Conservation (phyloP, 805 yeast species). For the Ogataea sp. region DNA sequence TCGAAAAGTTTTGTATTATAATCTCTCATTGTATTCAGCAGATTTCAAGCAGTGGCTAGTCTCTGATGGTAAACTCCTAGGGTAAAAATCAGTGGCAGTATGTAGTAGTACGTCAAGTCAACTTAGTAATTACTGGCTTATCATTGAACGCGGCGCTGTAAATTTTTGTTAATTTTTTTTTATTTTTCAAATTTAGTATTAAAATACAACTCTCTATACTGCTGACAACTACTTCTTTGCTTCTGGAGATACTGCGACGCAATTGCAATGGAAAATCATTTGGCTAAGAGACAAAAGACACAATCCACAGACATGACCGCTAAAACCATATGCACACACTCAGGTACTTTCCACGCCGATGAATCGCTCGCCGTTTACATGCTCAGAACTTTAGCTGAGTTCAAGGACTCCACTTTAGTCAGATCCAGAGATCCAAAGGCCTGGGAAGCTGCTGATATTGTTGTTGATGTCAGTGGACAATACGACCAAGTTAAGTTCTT, state of each 20-base stretch:
- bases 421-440: conserved; percentile 79
- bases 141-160: too few species aligned
- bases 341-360: conserved; percentile 96
- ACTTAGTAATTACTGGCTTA: too few species aligned
- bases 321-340: conserved; percentile 66
- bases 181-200: too few species aligned
- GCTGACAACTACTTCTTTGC: too few species aligned
- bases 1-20: too few species aligned
- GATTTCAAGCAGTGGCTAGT: too few species aligned
- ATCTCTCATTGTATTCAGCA: too few species aligned
- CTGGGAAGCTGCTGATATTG: conserved; percentile 85
- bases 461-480: conserved; percentile 90
- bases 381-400: conserved; percentile 66
- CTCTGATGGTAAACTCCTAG: too few species aligned
- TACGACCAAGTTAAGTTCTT: conserved; percentile 81
- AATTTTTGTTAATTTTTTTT: too few species aligned
- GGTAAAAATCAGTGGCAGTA: too few species aligned
- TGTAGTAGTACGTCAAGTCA: too few species aligned
- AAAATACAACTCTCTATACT: too few species aligned
- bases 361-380: conserved; percentile 90
- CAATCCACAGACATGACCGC: conserved; percentile 16
- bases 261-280: neutral
- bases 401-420: conserved; percentile 53
- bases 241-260: neutral
- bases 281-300: conserved; percentile 15